A percentile compares a stretch with the other conserved stretches of the same genome.
These are phyloP conservation scores for Saccharomyces mikatae DNA, from an alignment of 805 yeast genomes.

Conservation along the genomic window DNA sequence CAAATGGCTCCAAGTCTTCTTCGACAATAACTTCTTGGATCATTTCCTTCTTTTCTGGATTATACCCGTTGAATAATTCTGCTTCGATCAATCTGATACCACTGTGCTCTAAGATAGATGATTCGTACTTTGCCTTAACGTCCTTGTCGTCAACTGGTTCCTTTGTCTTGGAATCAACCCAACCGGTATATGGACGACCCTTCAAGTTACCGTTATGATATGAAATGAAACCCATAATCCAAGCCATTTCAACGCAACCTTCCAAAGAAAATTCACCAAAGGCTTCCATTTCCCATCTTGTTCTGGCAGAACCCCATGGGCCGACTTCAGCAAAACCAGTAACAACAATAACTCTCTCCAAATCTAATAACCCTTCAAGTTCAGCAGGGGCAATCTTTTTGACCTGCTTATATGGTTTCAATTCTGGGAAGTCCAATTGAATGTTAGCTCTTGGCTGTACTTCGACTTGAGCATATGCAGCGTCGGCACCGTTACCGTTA, in stretches of 20 bases:
- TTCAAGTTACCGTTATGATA: slow-evolving; percentile 72
- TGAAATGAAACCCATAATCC: slow-evolving; percentile 97
- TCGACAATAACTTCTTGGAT: slow-evolving; percentile 94
- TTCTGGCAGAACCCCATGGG: slow-evolving; percentile 99
- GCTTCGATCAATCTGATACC: slow-evolving; percentile 98
- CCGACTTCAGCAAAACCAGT: slow-evolving; percentile 98
- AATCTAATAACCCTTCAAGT: slow-evolving; percentile 83
- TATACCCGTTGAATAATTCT: slow-evolving; percentile 86
- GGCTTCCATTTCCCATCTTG: slow-evolving; percentile 99
- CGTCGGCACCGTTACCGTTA: slow-evolving; percentile 81
- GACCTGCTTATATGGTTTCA: slow-evolving; percentile 69
- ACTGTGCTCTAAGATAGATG: slow-evolving; percentile 78
- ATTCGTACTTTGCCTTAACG: slow-evolving; percentile 85
- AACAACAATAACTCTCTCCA: slow-evolving; percentile 86
- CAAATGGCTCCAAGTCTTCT: slow-evolving; percentile 94
- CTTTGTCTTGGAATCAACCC: slow-evolving; percentile 93
- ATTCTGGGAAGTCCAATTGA: slow-evolving; percentile 85
- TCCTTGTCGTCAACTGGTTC: slow-evolving; percentile 93
- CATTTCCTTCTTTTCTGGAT: slow-evolving; percentile 87
- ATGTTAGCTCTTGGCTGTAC: slow-evolving; percentile 93
- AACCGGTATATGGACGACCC: slow-evolving; percentile 79
- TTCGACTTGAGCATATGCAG: slow-evolving; percentile 66
- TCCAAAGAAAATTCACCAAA: slow-evolving; percentile 89
- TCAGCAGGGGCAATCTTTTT: slow-evolving; percentile 57
- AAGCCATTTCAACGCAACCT: slow-evolving; percentile 98